Conservation (phyloP, 805 yeast species). For the Starmera pachycereana region DNA sequence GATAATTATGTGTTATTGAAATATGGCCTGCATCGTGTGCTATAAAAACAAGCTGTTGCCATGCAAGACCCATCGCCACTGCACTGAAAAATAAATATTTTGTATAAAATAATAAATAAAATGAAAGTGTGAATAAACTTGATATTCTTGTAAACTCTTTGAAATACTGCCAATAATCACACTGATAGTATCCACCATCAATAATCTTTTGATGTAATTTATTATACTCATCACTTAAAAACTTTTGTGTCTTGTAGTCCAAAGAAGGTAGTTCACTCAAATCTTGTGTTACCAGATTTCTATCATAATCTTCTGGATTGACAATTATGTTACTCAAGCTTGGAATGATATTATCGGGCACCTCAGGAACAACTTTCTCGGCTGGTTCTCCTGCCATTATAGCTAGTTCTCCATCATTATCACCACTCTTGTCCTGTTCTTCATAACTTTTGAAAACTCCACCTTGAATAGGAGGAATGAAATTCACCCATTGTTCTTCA, state of each 20-base stretch:
- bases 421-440: constrained; percentile 11
- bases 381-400: constrained; percentile 31
- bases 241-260: constrained; percentile 56
- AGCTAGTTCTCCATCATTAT: too few relatives aligned
- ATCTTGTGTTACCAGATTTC: constrained; percentile 43
- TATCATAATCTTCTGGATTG: constrained; percentile 37
- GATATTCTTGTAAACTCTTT: constrained; percentile 56
- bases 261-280: constrained; percentile 48
- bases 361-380: constrained; percentile 35
- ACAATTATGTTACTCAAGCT: constrained; percentile 21
- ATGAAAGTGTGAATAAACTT: constrained; percentile 39
- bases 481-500: constrained; percentile 56
- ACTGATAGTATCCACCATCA: constrained; percentile 53
- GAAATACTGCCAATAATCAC: constrained; percentile 65
- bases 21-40: constrained; percentile 91
- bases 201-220: constrained; percentile 46
- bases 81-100: constrained; percentile 48
- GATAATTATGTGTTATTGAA: constrained; percentile 72
- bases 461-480: constrained; percentile 86
- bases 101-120: constrained; percentile 32
- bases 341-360: constrained; percentile 38
- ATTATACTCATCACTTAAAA: constrained; percentile 46
- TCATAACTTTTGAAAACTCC: constrained; percentile 35
- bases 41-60: constrained; percentile 86
- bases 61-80: constrained; percentile 54